These are phyloP conservation scores for Psophocarpus tetragonolobus DNA, from an alignment of 306 rosid species.

Conservation along the genomic window DNA sequence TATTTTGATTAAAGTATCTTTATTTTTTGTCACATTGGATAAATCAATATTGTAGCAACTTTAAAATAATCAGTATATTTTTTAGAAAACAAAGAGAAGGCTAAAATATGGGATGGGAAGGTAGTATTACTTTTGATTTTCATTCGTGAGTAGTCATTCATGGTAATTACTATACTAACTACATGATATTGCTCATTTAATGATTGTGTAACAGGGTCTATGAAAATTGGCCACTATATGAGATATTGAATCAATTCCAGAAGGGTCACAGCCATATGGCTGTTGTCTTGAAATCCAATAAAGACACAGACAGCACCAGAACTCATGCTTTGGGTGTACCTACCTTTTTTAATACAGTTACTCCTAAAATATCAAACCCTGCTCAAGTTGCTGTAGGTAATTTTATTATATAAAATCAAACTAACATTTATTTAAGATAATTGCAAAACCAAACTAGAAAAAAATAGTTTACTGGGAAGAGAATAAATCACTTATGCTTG, in stretches of 20 bases:
- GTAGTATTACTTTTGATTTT: neutral
- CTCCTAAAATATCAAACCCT: constrained; percentile 26
- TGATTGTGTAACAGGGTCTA: constrained; percentile 54
- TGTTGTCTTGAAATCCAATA: constrained; percentile 55
- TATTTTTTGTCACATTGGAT: neutral
- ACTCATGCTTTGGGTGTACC: constrained; percentile 27
- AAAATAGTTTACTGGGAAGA: neutral
- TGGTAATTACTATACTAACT: neutral
- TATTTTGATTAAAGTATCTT: neutral
- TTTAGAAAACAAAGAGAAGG: neutral
- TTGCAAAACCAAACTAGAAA: neutral
- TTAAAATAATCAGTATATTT: neutral
- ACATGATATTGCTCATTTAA: neutral
- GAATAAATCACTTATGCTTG: neutral
- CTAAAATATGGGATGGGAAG: neutral
- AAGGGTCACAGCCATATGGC: constrained; percentile 88
- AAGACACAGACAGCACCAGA: constrained; percentile 20
- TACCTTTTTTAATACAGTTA: constrained; percentile 16
- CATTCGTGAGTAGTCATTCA: neutral
- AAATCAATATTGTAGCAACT: neutral
- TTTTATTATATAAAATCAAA: neutral
- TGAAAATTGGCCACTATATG: constrained; percentile 78
- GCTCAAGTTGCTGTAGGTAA: constrained; percentile 41
- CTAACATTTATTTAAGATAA: neutral
- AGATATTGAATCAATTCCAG: constrained; percentile 66